phyloP scores from a whole-genome alignment of 1,284 basidiomycete species.

The Cutaneotrichosporon mucoides region DNA sequence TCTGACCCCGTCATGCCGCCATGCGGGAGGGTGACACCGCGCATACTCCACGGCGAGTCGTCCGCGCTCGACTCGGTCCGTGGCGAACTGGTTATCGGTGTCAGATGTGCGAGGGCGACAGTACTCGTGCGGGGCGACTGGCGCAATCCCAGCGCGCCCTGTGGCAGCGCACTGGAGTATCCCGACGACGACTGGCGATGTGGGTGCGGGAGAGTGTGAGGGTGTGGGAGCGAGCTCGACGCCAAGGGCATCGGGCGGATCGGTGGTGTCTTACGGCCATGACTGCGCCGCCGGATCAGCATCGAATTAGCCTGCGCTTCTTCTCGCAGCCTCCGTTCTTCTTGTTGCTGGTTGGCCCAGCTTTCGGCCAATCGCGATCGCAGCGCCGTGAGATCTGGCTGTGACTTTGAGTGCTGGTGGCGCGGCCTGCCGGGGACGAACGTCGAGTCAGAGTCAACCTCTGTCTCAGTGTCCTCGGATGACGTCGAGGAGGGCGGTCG shows the following conservation, averaged over 20 bases:
- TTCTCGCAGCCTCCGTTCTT: conserved; percentile 6
- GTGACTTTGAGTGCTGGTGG: conserved; percentile 33
- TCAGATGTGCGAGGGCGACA: conserved; percentile 21
- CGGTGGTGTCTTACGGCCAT: conserved; percentile 24
- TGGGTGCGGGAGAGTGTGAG: not conserved
- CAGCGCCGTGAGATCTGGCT: conserved; percentile 40
- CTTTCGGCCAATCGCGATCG: conserved; percentile 31
- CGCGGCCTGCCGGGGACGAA: conserved; percentile 26
- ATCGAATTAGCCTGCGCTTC: conserved; percentile 5
- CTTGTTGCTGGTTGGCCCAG: conserved; percentile 28
- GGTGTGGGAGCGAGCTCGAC: not conserved
- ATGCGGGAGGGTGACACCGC: conserved; percentile 17
- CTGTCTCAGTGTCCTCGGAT: conserved; percentile 33
- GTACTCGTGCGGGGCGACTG: conserved; percentile 23
- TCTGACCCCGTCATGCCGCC: conserved; percentile 34
- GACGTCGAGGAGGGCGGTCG: conserved; percentile 6
- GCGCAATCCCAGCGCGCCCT: conserved; percentile 2
- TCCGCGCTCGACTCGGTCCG: conserved; percentile 9
- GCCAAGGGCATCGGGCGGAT: conserved; percentile 13
- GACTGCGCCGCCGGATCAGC: conserved; percentile 13
- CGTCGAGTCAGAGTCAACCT: conserved; percentile 36
- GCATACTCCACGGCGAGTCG: conserved; percentile 1
- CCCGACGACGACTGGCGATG: not conserved
- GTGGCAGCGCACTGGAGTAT: not conserved
- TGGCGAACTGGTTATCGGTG: conserved; percentile 10